Percentiles rank a stretch among this genome's conserved stretches.
phyloP scores from a whole-genome alignment of 805 yeast genomes.

The Barnettozyma populi region DNA sequence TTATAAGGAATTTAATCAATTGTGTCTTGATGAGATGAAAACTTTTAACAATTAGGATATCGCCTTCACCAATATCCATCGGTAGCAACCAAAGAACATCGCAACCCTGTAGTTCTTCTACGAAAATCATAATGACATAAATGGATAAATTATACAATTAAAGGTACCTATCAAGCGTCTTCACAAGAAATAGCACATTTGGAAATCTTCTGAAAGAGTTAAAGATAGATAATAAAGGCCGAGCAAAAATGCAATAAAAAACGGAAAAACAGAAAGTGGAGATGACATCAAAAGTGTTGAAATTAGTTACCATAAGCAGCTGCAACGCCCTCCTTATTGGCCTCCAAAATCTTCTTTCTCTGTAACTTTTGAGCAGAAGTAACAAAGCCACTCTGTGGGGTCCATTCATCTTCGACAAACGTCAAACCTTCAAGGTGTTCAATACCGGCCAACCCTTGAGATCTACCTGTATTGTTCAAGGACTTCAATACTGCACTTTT shows the following conservation, averaged over 20 bases:
- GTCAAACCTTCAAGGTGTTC: conserved; percentile 79
- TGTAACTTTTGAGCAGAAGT: conserved; percentile 96
- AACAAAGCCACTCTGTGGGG: conserved; percentile 90
- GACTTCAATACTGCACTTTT: conserved; percentile 47
- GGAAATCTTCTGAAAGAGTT: neutral
- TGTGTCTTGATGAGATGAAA: conserved; percentile 49
- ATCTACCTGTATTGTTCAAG: conserved; percentile 67
- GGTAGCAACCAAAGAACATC: too few relatives aligned
- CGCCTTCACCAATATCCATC: too few relatives aligned
- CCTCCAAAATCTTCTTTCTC: conserved; percentile 78
- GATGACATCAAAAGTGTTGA: neutral
- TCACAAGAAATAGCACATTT: neutral
- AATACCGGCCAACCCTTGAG: conserved; percentile 78
- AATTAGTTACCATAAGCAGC: conserved; percentile 41
- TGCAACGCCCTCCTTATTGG: conserved; percentile 64
- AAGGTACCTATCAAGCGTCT: neutral
- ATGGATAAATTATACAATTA: neutral
- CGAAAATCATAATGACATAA: neutral
- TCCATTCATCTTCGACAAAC: conserved; percentile 89
- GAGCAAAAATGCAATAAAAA: neutral
- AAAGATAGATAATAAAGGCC: neutral
- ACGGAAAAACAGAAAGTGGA: neutral
- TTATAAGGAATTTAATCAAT: conserved; percentile 43
- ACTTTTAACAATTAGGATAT: too few relatives aligned
- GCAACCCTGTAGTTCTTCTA: neutral